These are phyloP conservation scores for Discostella pseudostelligera DNA, from an alignment of 108 stramenopile species.

Conservation along the genomic window DNA sequence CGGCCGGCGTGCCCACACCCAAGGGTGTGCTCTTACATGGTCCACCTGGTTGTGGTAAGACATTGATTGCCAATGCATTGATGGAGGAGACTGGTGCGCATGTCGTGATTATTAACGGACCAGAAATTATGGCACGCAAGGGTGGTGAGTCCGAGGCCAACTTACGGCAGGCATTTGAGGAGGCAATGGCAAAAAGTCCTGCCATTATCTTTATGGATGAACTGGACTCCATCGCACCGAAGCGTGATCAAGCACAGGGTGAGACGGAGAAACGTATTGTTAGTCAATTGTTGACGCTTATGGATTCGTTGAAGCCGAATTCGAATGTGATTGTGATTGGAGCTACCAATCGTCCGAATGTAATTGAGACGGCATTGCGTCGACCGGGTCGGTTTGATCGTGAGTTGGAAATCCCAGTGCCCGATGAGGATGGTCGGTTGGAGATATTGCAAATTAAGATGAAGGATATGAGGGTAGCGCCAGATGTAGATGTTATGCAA, in stretches of 20 bases:
- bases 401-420: slow-evolving; percentile 93
- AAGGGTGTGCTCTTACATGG: slow-evolving; percentile 97
- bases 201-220: slow-evolving; percentile 99
- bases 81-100: slow-evolving; percentile 96
- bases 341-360: slow-evolving; percentile 92
- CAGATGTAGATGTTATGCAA: slow-evolving; percentile 86
- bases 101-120: slow-evolving; percentile 97
- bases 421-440: slow-evolving; percentile 86
- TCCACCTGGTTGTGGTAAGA: slow-evolving; percentile 97
- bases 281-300: slow-evolving; percentile 95
- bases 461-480: slow-evolving; percentile 87
- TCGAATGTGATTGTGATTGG: slow-evolving; percentile 96
- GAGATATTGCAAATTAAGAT: slow-evolving; percentile 96
- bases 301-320: slow-evolving; percentile 91
- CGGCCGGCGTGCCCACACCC: slow-evolving; percentile 91
- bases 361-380: slow-evolving; percentile 93
- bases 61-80: slow-evolving; percentile 93
- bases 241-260: slow-evolving; percentile 93
- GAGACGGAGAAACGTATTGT: slow-evolving; percentile 95
- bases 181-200: slow-evolving; percentile 89
- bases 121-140: slow-evolving; percentile 96
- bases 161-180: slow-evolving; percentile 86
- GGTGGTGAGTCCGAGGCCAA: slow-evolving; percentile 94
- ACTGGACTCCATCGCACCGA: slow-evolving; percentile 97
- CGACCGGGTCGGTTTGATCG: slow-evolving; percentile 98